Base-by-base conservation (phyloP, 1,284 basidiomycete genomes). In the Phellopilus nigrolimitatus region DNA sequence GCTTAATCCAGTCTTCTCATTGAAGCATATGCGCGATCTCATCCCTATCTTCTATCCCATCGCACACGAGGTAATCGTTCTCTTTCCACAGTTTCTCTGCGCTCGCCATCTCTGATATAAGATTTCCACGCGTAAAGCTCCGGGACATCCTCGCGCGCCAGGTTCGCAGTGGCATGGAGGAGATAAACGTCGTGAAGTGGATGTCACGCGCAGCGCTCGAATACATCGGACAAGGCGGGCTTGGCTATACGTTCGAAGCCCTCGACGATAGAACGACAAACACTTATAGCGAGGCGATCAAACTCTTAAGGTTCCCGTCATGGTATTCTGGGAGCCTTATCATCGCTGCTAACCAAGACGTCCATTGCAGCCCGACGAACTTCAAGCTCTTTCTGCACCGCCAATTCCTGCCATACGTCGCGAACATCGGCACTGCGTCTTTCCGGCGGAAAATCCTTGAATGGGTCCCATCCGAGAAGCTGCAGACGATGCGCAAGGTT, bases 171-270 rank as follows among this genome's bases (percentile, higher is more conserved):
- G 60, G 57, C 27, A 53, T 57, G 6, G 49, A 49, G 19, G 63
- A 65, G 33, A 56, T 75, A 63, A 60, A 77, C 63, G 51, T 74
- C 22, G 48, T 69, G 8, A 59, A 65, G 13, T 73, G 70, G 70
- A 67, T 69, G 62, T 59, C 64, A 1, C 64, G 66, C 17, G 61
- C 63, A 4, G 67, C 71, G 19, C 48, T 68, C 10, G 68, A 69
- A 51, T 53, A 64, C 19, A 61, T 69, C 36, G 64, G 65, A 8
- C 63, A 64, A 57, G 61, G 59, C 9, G 68, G 68, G 1, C 54
- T 71, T 17, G 69, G 73, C 1, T 67, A 72, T 54, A 68, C 68
- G 0, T 74, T 75, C 48, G 68, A 71, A 49, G 40, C 65, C 1
- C 59, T 73, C 15, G 56, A 55, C 13, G 25, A 25, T 17, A 7